phyloP scores from a whole-genome alignment of 1,284 basidiomycete genomes.

The Irpex rosettiformis region DNA sequence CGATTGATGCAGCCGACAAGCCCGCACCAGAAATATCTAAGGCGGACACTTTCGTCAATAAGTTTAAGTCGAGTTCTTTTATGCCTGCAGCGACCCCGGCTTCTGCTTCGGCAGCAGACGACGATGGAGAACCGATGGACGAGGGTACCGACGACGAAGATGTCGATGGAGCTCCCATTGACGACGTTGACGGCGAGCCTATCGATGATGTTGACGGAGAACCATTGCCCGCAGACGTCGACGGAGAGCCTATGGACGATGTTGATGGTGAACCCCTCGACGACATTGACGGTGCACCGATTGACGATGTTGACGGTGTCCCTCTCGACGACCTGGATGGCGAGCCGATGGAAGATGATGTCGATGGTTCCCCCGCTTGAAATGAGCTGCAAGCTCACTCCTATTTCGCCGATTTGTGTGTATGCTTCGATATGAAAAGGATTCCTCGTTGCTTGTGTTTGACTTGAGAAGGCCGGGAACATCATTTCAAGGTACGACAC shows the following conservation, averaged over 20 bases:
- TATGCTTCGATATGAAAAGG: background rate
- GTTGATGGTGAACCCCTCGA: constrained; percentile 39
- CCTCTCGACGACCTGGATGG: constrained; percentile 38
- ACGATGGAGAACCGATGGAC: constrained; percentile 48
- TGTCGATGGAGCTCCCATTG: constrained; percentile 30
- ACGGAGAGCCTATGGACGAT: constrained; percentile 34
- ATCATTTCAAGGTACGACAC: background rate
- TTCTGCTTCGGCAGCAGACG: constrained; percentile 25
- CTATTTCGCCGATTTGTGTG: background rate
- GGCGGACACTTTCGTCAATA: constrained; percentile 41
- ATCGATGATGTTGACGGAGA: constrained; percentile 44
- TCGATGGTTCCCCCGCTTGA: constrained; percentile 39
- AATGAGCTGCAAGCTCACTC: constrained; percentile 13
- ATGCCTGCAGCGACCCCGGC: constrained; percentile 55
- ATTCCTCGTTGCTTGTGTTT: background rate
- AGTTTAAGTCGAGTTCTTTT: constrained; percentile 80
- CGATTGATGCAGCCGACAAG: constrained; percentile 28
- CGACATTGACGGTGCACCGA: constrained; percentile 35
- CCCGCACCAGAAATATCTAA: constrained; percentile 28
- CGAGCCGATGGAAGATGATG: constrained; percentile 35
- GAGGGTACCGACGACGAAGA: constrained; percentile 45
- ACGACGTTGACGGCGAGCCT: constrained; percentile 32
- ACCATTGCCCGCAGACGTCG: constrained; percentile 41
- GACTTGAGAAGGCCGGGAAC: background rate
- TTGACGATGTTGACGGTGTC: constrained; percentile 35